Base-by-base conservation (phyloP, 2,329 filamentous ascomycete species). In the Colletotrichum caudatum region DNA sequence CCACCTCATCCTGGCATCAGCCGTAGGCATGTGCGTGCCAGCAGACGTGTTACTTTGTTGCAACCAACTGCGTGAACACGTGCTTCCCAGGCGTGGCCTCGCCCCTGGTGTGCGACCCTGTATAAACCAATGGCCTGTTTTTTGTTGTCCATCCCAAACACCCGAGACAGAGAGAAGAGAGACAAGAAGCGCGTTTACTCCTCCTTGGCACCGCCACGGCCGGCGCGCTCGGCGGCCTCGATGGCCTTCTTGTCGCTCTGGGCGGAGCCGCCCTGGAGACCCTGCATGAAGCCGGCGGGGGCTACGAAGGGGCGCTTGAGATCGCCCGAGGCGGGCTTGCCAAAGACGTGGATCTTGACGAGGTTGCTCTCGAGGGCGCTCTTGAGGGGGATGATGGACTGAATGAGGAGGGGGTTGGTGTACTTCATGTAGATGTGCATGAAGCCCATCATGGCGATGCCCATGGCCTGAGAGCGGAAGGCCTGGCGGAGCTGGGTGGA, bases 371-470 rank as follows among this genome's bases (percentile, higher is more conserved):
- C 96, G 83, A 99, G 89, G 57, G 94, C 95, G 81, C 93, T 89
- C 92, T 99, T 99, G 83, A 98, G 88, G 44, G 96, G 96, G 80
- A 99, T 96, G 86, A 99, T 97, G 82, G 93, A 97, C 90, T 99
- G 96, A 86, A 99, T 97, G 79, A 98, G 87, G 63, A 99, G 93
- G 53, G 96, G 96, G 91, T 98, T 99, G 86, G 95, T 98, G 92
- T 98, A 99, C 84, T 98, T 95, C 89, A 99, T 93, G 91, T 98
- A 99, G 74, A 99, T 76, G 86, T 99, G 96, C 95, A 99, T 98
- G 80, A 98, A 93, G 74, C 84, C 91, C 95, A 99, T 98, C 95
- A 99, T 99, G 82, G 89, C 95, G 71, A 99, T 88, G 72, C 96
- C 96, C 93, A 97, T 98, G 78, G 97, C 85, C 86, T 98, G 95